Evolutionary conservation across 345 rosid genomes (phyloP).

Genomic region (Populus davidiana): DNA sequence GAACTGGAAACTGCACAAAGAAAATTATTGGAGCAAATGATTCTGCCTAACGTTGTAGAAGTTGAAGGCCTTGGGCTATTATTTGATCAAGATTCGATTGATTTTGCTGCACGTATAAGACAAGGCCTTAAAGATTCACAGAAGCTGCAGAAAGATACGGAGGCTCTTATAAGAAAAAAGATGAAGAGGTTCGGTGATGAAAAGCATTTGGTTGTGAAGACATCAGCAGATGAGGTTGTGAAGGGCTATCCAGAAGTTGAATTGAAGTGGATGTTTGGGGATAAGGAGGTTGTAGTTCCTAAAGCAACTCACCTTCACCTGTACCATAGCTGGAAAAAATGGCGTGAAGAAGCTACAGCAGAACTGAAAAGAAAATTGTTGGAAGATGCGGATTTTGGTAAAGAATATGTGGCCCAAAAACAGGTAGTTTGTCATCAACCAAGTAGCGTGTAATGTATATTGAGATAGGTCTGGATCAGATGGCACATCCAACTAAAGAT

Average conservation of each 20-base stretch:
- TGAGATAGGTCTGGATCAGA: not conserved
- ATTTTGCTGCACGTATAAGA: conserved; percentile 58
- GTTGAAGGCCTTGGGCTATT: conserved; percentile 62
- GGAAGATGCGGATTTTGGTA: conserved; percentile 77
- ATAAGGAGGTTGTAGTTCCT: conserved; percentile 80
- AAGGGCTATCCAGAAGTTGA: conserved; percentile 89
- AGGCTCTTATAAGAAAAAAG: conserved; percentile 56
- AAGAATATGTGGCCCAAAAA: conserved; percentile 63
- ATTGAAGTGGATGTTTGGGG: conserved; percentile 92
- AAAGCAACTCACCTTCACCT: conserved; percentile 70
- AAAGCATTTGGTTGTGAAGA: conserved; percentile 57
- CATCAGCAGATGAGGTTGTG: conserved; percentile 70
- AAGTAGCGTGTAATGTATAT: not conserved
- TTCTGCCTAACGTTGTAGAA: conserved; percentile 70
- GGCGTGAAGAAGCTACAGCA: conserved; percentile 90
- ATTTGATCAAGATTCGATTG: conserved; percentile 50
- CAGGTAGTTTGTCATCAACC: conserved; percentile 50
- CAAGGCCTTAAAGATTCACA: conserved; percentile 68
- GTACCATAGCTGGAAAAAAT: conserved; percentile 90
- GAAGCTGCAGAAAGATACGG: conserved; percentile 65
- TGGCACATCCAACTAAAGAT: not conserved
- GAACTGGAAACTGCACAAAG: conserved; percentile 70
- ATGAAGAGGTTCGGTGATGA: conserved; percentile 76
- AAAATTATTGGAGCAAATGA: conserved; percentile 65
- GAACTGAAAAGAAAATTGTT: conserved; percentile 65